Conservation (phyloP, 805 yeast genomes). For the Metschnikowia lunata region DNA sequence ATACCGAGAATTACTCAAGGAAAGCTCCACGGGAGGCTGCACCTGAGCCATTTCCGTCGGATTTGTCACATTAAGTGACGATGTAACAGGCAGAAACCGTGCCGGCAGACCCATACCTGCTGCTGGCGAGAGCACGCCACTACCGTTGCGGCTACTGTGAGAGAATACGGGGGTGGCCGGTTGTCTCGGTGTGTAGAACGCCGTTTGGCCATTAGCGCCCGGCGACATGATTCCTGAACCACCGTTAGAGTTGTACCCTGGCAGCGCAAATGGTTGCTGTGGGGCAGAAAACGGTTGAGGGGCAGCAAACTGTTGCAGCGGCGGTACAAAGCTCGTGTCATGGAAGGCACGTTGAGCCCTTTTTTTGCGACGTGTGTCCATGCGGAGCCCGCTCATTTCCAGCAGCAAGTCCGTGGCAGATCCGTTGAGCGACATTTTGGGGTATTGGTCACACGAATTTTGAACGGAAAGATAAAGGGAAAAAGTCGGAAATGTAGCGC, state of each 20-base stretch:
- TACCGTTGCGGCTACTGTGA: neutral
- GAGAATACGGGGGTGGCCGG: slow-evolving; percentile 3
- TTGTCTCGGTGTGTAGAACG: slow-evolving; percentile 6
- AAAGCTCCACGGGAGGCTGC: slow-evolving; percentile 9
- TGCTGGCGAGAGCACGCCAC: neutral
- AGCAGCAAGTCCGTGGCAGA: slow-evolving; percentile 12
- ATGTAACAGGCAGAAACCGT: neutral
- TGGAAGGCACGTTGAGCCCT: slow-evolving; percentile 17
- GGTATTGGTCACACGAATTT: neutral
- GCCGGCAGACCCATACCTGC: neutral
- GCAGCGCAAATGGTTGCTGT: slow-evolving; percentile 3
- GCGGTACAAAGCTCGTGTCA: slow-evolving; percentile 6
- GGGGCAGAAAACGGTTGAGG: slow-evolving; percentile 1
- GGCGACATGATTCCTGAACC: neutral
- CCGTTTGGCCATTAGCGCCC: neutral
- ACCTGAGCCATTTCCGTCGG: slow-evolving; percentile 8
- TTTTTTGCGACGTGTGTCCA: slow-evolving; percentile 12
- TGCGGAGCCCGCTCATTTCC: slow-evolving; percentile 9
- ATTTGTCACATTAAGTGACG: slow-evolving; percentile 8
- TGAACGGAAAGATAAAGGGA: neutral
- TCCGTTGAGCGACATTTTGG: slow-evolving; percentile 5
- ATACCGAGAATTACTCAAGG: slow-evolving; percentile 10
- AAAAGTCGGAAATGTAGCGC: neutral
- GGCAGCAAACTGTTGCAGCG: slow-evolving; percentile 1
- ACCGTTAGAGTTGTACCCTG: neutral